Evolutionary conservation across 768 basidiomycete species (phyloP).

Genomic region (Boletus rex-veris): DNA sequence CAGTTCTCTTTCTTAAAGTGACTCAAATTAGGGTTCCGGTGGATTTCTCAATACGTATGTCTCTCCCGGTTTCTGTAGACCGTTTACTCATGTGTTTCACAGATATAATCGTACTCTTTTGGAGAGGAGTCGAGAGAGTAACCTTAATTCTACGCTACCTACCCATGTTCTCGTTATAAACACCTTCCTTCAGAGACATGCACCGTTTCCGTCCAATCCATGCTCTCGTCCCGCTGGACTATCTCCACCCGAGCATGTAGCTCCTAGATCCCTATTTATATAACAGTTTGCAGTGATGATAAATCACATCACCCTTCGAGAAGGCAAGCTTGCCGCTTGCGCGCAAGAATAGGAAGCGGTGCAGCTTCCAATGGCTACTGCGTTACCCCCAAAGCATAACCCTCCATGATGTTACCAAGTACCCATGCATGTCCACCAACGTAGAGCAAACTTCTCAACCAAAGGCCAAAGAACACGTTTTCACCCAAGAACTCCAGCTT

Average conservation of each 20-base stretch:
- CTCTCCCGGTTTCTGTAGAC: neutral
- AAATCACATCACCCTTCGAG: neutral
- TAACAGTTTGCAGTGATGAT: neutral
- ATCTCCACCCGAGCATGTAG: constrained; percentile 11
- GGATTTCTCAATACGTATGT: constrained; percentile 95
- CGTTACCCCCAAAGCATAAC: constrained; percentile 28
- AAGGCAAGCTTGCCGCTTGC: too few species aligned
- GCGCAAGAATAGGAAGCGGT: neutral
- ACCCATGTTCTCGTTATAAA: constrained; percentile 13
- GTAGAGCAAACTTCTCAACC: constrained; percentile 75
- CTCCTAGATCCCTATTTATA: constrained; percentile 24
- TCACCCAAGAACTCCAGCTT: constrained; percentile 83
- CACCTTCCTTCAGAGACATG: constrained; percentile 14
- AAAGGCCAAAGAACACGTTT: constrained; percentile 69
- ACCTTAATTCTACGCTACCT: constrained; percentile 22
- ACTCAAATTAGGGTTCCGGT: constrained; percentile 69
- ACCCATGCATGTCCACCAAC: constrained; percentile 80
- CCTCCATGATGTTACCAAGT: constrained; percentile 57
- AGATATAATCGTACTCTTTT: constrained; percentile 24
- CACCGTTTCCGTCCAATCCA: constrained; percentile 9
- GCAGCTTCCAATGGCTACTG: neutral
- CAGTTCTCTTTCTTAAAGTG: constrained; percentile 4
- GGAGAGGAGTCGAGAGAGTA: constrained; percentile 2
- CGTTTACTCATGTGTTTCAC: constrained; percentile 6
- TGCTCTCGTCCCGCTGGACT: constrained; percentile 14